Percentiles rank a stretch among this genome's conserved stretches.
phyloP scores from a whole-genome alignment of 140 eudicot genomes.

The Anethum foeniculum region DNA sequence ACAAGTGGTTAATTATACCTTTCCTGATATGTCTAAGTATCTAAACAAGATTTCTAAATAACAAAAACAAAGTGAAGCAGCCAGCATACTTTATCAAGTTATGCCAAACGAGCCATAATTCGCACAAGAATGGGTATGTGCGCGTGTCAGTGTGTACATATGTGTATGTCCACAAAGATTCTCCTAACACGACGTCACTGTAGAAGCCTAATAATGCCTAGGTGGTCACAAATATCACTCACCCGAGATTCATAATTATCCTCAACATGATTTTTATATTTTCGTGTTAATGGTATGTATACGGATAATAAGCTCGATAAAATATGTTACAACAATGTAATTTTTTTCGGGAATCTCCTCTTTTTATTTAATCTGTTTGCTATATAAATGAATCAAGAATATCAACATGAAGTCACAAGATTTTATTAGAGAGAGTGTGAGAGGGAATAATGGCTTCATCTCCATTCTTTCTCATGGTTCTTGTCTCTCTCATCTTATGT shows the following conservation, averaged over 20 bases:
- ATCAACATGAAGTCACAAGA: neutral
- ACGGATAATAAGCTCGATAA: no score
- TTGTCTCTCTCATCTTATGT: slow-evolving; percentile 8
- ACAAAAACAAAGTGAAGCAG: neutral
- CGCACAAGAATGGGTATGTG: neutral
- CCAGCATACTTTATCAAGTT: neutral
- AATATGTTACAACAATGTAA: no score
- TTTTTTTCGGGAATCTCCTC: neutral
- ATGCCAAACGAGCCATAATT: neutral
- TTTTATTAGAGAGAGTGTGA: neutral
- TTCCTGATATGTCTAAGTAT: neutral
- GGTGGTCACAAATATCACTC: neutral
- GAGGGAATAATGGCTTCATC: slow-evolving; percentile 25
- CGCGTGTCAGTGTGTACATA: neutral
- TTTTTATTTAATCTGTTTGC: neutral
- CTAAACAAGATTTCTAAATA: neutral
- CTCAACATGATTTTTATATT: no score
- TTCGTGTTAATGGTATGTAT: no score
- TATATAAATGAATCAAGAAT: neutral
- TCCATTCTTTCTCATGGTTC: slow-evolving; percentile 11
- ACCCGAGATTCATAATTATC: no score
- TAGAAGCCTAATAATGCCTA: neutral
- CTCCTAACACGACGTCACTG: neutral
- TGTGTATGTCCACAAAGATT: slow-evolving; percentile 4
- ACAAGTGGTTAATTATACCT: neutral